Evolutionary conservation across 2,329 filamentous ascomycete genomes (phyloP), one percentile per base, ranked within the genome.

Genomic region (Scolecobasidium constrictum): DNA sequence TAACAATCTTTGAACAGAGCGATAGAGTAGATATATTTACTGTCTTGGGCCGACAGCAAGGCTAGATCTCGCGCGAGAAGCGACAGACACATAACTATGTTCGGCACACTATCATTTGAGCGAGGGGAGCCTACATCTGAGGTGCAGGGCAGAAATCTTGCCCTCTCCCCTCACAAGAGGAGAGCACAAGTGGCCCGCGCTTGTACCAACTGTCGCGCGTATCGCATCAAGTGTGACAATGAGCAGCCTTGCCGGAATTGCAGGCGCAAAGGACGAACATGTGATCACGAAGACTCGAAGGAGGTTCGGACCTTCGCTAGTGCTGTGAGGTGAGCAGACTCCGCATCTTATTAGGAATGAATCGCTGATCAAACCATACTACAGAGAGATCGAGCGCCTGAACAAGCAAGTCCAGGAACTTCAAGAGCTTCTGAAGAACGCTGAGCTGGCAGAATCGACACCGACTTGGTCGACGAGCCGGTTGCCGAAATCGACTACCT

Each of bases 161-260:
- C n/a, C n/a, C 26, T 9, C 9, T 17, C 37, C 13, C 37, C 43
- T 19, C 45, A 49, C 12, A 31, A 42, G 18, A 56, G 55, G 37
- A 49, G 58, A 16, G 49, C 48, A 16, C 55, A 59, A 44, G 58
- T 61, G 13, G 49, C 52, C 4, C 49, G 54, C 49, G 65, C 60
- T 35, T 66, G 65, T 52, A 56, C 60, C 46, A 58, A 59, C 53
- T 68, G 65, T 47, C 63, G 64, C 3, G 52, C 60, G 36, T 57
- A 66, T 41, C 59, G 65, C 13, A 56, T 65, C 39, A 67, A 65
- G 49, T 68, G 65, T 49, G 63, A 66, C 49, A 58, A 55, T 40
- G 53, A 53, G 18, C 47, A 55, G 40, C 64, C 65, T 7, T 68
- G 64, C 50, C 50, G 47, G 23, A 67, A 66, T 48, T 67, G 64